Base-by-base conservation (phyloP, 257 asterid species). In the Agastache rugosa region DNA sequence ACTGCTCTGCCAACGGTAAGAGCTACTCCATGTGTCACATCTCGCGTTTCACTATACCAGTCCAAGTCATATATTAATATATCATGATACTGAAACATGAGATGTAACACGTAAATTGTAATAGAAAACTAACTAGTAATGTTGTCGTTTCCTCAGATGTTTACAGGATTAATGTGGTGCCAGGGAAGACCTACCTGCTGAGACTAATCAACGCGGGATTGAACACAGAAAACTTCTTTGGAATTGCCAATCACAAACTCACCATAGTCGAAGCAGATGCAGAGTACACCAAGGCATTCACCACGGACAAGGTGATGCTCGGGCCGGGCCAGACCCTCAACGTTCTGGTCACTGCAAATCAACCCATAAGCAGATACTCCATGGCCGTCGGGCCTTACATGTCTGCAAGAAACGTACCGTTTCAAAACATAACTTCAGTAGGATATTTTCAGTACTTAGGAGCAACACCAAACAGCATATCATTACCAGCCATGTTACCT, bases 301-400 rank as follows among this genome's bases (percentile, higher is more conserved):
- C 76, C 51, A 81, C 83, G 0, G 85, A 84, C 73, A 78, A 53
- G 34, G 89, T 89, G 47, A 85, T 87, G 88, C 87, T 89, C 15
- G 88, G 85, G 42, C 96, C 96, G 1, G 96, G 93, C 23, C 88
- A 83, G 74, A 89, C 96, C 64, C 67, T 87, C 71, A 85, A 83
- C 22, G 87, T 87, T 39, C 82, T 87, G 3, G 85, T 89, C 78
- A 86, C 90, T 10, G 91, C 96, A 15, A 77, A 89, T 63, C 91
- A 87, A 51, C 86, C 83, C 14, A 80, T 80, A 22, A 86, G 72
- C 61, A 72, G 75, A 70, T 87, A 89, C 59, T 84, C 89, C 72
- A 85, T 89, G 91, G 80, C 93, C 16, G 75, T 82, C 73, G 91
- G 93, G 45, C 88, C 93, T 17, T 89, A 89, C 75, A 84, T 86